Conservation (phyloP, 108 stramenopile species). For the Pseudonitzschia pungens region DNA sequence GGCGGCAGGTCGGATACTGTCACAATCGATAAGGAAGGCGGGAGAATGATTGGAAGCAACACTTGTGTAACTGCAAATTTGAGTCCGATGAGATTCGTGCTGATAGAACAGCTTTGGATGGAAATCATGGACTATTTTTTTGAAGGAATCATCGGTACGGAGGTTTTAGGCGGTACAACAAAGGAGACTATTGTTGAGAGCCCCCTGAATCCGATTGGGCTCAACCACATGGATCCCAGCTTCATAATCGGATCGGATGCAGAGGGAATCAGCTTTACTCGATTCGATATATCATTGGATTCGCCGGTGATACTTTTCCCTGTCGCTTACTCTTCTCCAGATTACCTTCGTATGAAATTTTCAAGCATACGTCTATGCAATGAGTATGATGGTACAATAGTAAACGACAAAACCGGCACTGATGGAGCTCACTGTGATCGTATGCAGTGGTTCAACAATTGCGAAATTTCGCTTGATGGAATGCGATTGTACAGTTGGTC, state of each 20-base stretch:
- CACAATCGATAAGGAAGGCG: constrained; percentile 36
- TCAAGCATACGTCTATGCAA: constrained; percentile 39
- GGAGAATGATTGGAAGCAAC: constrained; percentile 48
- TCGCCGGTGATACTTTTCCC: constrained; percentile 72
- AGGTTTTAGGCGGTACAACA: constrained; percentile 57
- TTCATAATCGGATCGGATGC: constrained; percentile 40
- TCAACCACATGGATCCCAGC: background rate
- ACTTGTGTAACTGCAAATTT: constrained; percentile 43
- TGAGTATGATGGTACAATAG: constrained; percentile 24
- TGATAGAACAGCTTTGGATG: constrained; percentile 73
- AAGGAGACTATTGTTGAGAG: constrained; percentile 11
- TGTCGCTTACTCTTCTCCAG: constrained; percentile 61
- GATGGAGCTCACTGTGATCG: constrained; percentile 2
- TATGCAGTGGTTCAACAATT: constrained; percentile 74
- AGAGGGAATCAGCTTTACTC: constrained; percentile 46
- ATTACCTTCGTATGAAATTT: constrained; percentile 51
- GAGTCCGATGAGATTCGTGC: constrained; percentile 76
- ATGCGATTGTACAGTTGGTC: constrained; percentile 41
- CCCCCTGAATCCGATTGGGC: background rate
- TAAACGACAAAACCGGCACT: constrained; percentile 9
- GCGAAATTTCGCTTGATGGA: constrained; percentile 25
- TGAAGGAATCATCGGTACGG: constrained; percentile 68
- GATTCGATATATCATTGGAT: constrained; percentile 55
- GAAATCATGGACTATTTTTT: constrained; percentile 85
- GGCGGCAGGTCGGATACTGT: constrained; percentile 22